Conservation (phyloP, 2,329 filamentous ascomycete genomes). For the Uncinocarpus reesii region DNA sequence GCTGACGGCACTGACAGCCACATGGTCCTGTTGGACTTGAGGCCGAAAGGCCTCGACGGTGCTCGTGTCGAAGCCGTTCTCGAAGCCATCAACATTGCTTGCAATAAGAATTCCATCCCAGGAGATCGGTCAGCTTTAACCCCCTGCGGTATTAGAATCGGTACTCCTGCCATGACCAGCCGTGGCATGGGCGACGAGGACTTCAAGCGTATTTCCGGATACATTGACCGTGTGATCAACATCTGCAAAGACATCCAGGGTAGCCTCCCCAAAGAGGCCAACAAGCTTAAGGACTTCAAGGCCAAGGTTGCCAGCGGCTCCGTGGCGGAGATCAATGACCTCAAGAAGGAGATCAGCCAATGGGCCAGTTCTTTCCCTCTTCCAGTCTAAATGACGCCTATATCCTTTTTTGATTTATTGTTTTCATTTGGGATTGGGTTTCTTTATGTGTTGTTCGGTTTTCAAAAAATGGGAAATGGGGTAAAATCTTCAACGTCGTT, state of each 20-base stretch:
- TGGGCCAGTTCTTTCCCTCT: constrained; percentile 92
- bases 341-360: constrained; percentile 77
- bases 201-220: constrained; percentile 79
- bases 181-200: constrained; percentile 87
- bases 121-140: constrained; percentile 96
- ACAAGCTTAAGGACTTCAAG: constrained; percentile 99
- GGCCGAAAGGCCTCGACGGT: constrained; percentile 77
- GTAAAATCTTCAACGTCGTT: constrained; percentile 19
- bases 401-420: neutral
- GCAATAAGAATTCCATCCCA: constrained; percentile 98
- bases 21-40: constrained; percentile 83
- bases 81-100: constrained; percentile 96
- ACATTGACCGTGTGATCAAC: constrained; percentile 83
- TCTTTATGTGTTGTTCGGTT: constrained; percentile 3
- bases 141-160: constrained; percentile 88
- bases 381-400: constrained; percentile 42
- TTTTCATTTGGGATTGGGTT: neutral
- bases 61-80: constrained; percentile 89
- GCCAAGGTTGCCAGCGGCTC: constrained; percentile 71
- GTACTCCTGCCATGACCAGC: constrained; percentile 93
- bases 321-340: constrained; percentile 67
- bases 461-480: constrained; percentile 12
- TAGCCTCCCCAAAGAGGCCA: constrained; percentile 83
- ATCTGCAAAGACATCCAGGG: constrained; percentile 80
- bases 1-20: constrained; percentile 96